Evolutionary conservation across 768 basidiomycete species (phyloP).

Genomic region (Tephrocybe rancida): DNA sequence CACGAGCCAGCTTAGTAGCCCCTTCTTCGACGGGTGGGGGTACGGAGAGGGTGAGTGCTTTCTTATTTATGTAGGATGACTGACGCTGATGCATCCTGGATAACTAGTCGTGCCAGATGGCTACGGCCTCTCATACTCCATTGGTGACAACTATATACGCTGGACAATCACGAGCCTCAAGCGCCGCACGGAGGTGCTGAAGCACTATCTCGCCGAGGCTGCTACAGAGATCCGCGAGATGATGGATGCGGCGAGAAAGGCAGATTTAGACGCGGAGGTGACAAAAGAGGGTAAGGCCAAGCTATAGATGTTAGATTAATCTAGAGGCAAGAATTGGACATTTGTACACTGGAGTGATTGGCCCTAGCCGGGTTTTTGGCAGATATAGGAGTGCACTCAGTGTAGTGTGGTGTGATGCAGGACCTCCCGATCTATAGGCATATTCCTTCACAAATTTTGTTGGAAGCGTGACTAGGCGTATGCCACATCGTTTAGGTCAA

Average conservation of each 20-base stretch:
- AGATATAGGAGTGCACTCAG: no score
- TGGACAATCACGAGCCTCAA: conserved; percentile 89
- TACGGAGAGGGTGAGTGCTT: conserved; percentile 41
- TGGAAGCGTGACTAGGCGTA: no score
- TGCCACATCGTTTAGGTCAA: no score
- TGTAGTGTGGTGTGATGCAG: no score
- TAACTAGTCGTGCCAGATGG: conserved; percentile 83
- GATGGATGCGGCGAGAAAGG: conserved; percentile 20
- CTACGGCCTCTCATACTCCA: conserved; percentile 89
- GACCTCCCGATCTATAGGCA: no score
- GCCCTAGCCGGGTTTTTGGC: no score
- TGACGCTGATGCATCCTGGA: not conserved
- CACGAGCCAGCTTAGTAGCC: conserved; percentile 83
- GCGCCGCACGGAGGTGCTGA: conserved; percentile 52
- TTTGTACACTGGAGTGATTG: no score
- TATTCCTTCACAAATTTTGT: no score
- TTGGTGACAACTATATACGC: conserved; percentile 80
- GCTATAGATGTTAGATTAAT: no score
- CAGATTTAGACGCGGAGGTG: conserved; percentile 1
- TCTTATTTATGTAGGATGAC: conserved; percentile 1
- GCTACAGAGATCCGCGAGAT: conserved; percentile 22
- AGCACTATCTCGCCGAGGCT: conserved; percentile 48
- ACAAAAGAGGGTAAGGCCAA: conserved; percentile 11
- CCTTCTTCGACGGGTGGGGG: conserved; percentile 93
- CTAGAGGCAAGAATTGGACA: no score